Base-by-base conservation (phyloP, 768 basidiomycete species). In the Phaffia tasmanica region DNA sequence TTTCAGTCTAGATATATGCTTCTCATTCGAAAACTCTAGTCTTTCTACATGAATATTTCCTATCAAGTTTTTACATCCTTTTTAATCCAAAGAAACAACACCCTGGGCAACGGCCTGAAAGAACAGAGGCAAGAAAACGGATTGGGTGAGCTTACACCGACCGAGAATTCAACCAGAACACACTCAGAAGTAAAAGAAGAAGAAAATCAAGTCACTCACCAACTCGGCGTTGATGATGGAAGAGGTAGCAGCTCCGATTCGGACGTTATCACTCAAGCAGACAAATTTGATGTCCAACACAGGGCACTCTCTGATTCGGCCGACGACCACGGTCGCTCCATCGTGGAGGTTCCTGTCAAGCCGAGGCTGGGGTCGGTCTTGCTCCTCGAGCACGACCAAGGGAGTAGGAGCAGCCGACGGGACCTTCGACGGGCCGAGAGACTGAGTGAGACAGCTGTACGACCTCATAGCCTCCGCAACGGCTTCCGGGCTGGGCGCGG, bases 171-270 rank as follows among this genome's bases (percentile, higher is more conserved):
- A 42, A 42, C 35, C 11, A 42, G 35, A 11, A 42, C 11, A 42
- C 6, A 42, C 11, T 11, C 35, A 42, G 11, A 11, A 11, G 35
- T 5, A 42, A 11, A 42, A 11, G 11, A 42, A 42, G 35, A 42
- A 42, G 35, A 42, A 42, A 42, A 42, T 42, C 11, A 11, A 11
- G 35, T 11, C 11, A 42, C 35, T 42, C 6, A 42, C 35, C 27
- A 67, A 30, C 60, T 97, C 92, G 2, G 94, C 94, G 74, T 98
- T 99, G 72, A 98, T 93, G 74, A 99, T 88, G 70, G 87, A 89
- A 70, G 88, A 91, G 58, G 95, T 99, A 60, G 95, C 94, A 25
- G 95, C 94, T 9, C 95, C 94, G 71, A 97, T 88, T 64, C 85
- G 84, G 69, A 97, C 93, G 74, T 98, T 98, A 76, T 95, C 93